These are phyloP conservation scores for Naganishia friedmannii DNA, from an alignment of 768 basidiomycete species.

Conservation along the genomic window DNA sequence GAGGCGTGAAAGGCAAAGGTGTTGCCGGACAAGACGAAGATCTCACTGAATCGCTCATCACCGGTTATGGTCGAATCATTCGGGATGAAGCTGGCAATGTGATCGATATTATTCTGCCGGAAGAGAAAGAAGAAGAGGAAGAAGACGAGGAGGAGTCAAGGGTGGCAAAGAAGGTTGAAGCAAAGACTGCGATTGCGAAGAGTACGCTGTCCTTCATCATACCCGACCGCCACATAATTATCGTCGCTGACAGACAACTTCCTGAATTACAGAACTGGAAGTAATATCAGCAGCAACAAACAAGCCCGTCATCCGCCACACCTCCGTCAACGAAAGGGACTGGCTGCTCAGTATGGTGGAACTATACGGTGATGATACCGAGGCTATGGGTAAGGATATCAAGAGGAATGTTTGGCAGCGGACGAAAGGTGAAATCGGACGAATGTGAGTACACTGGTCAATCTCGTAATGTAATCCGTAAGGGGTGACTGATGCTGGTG, in stretches of 20 bases:
- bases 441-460: constrained; percentile 35
- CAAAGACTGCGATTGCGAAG: constrained; percentile 56
- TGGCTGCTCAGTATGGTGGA: constrained; percentile 67
- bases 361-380: constrained; percentile 69
- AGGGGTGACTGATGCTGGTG: not conserved
- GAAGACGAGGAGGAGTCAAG: constrained; percentile 35
- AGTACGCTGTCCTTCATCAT: constrained; percentile 37
- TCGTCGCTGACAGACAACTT: not conserved
- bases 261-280: constrained; percentile 60
- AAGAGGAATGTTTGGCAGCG: constrained; percentile 78
- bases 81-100: constrained; percentile 76
- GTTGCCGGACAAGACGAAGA: constrained; percentile 5
- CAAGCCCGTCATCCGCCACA: constrained; percentile 58
- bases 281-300: constrained; percentile 57
- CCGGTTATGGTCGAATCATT: constrained; percentile 75
- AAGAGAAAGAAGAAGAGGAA: constrained; percentile 56
- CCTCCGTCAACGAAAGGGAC: constrained; percentile 66
- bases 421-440: constrained; percentile 69
- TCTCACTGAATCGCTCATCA: constrained; percentile 35
- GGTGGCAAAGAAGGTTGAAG: constrained; percentile 36
- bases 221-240: not conserved
- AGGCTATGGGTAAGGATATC: constrained; percentile 74
- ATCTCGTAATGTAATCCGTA: no score
- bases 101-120: constrained; percentile 65
- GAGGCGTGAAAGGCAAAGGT: constrained; percentile 4